Evolutionary conservation across 192 early-diverging fungal genomes (phyloP).

Genomic region (Pilobolus umbonatus): DNA sequence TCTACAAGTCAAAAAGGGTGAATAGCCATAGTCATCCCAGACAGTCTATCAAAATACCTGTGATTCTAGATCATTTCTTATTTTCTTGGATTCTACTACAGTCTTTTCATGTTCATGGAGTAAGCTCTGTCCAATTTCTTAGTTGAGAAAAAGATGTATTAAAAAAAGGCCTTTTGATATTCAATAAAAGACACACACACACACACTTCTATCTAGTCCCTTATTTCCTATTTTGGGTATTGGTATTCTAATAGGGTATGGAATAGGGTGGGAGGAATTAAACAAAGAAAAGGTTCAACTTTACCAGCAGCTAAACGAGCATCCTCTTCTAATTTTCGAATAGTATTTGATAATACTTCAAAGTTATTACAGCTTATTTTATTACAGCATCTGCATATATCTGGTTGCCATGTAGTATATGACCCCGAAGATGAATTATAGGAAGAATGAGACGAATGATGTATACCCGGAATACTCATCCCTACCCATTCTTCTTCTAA

Average conservation of each 20-base stretch:
- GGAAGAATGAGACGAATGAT: neutral
- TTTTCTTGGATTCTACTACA: slow-evolving; percentile 13
- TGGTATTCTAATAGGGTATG: too few species aligned
- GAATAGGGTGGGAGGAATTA: neutral
- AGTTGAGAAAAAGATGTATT: neutral
- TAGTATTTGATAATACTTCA: slow-evolving; percentile 12
- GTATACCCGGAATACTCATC: slow-evolving; percentile 16
- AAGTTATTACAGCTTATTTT: slow-evolving; percentile 10
- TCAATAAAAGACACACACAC: neutral
- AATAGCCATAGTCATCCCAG: neutral
- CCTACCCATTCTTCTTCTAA: slow-evolving; percentile 22
- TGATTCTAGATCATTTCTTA: slow-evolving; percentile 13
- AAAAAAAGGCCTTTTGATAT: neutral
- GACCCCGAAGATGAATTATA: too few species aligned
- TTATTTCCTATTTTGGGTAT: neutral
- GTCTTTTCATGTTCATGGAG: slow-evolving; percentile 23
- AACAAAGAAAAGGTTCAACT: neutral
- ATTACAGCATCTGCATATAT: slow-evolving; percentile 20
- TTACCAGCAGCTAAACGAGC: slow-evolving; percentile 25
- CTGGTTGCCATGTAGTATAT: neutral
- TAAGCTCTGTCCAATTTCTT: slow-evolving; percentile 28
- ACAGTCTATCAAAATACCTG: slow-evolving; percentile 1
- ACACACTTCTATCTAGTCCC: neutral
- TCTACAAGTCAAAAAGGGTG: neutral
- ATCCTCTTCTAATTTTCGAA: slow-evolving; percentile 19